phyloP scores from a whole-genome alignment of 2,329 filamentous ascomycete species.

The Hypoxylon sp. region DNA sequence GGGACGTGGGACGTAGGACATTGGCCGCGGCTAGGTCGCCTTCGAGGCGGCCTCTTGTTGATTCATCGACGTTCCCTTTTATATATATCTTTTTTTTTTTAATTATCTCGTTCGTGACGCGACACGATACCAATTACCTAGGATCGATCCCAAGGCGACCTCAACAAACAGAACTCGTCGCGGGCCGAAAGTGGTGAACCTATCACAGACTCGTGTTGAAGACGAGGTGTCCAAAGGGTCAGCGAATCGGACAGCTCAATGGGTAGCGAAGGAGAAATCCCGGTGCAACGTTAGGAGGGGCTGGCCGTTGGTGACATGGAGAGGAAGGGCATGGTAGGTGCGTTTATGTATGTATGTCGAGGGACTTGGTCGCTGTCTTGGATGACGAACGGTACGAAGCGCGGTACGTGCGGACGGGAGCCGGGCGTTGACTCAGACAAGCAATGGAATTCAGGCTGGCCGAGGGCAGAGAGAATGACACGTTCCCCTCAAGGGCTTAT shows the following conservation, averaged over 20 bases:
- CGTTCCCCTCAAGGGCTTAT: slow-evolving; percentile 30
- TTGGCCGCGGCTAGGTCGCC: slow-evolving; percentile 25
- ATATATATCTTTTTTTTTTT: too few relatives aligned
- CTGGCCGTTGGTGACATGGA: slow-evolving; percentile 31
- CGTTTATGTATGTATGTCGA: slow-evolving; percentile 30
- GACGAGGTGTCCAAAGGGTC: slow-evolving; percentile 21
- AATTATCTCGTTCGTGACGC: too few relatives aligned
- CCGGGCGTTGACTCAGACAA: slow-evolving; percentile 11
- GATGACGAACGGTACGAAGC: slow-evolving; percentile 19
- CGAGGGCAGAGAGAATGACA: slow-evolving; percentile 14
- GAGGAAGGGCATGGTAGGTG: slow-evolving; percentile 15
- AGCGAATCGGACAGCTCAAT: slow-evolving; percentile 32
- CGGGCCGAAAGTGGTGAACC: slow-evolving; percentile 37
- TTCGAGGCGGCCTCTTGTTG: slow-evolving; percentile 30
- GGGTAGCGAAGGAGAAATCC: slow-evolving; percentile 22
- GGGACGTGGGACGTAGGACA: not conserved
- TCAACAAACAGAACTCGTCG: slow-evolving; percentile 21
- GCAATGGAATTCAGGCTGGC: slow-evolving; percentile 12
- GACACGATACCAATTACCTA: slow-evolving; percentile 14
- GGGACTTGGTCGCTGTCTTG: slow-evolving; percentile 22
- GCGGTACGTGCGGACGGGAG: slow-evolving; percentile 7
- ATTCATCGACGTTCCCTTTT: slow-evolving; percentile 18
- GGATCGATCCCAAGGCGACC: slow-evolving; percentile 17
- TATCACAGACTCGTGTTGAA: slow-evolving; percentile 20
- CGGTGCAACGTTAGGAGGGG: slow-evolving; percentile 34